Percentiles rank a stretch among this genome's conserved stretches.
Evolutionary conservation across 1,284 basidiomycete genomes (phyloP).

Genomic region (Cryptococcus sp.): DNA sequence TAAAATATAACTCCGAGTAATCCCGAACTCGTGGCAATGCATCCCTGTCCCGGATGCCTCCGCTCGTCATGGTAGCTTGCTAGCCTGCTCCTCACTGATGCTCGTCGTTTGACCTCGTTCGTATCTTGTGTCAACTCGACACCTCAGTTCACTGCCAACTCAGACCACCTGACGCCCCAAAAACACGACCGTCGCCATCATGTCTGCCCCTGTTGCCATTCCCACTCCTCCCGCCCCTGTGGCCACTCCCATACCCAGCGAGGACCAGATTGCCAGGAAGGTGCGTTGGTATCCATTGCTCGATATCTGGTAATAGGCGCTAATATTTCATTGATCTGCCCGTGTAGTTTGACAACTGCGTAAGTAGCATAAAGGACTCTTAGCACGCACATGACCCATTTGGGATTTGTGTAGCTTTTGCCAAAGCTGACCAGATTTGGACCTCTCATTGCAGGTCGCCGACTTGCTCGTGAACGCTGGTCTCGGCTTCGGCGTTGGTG

Average conservation of each 20-base stretch:
- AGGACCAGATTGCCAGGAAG: conserved; percentile 83
- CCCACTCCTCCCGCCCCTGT: conserved; percentile 32
- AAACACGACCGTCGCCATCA: conserved; percentile 15
- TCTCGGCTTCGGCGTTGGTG: conserved; percentile 90
- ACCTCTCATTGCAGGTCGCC: conserved; percentile 49
- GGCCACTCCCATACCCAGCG: conserved; percentile 70
- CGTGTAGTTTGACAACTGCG: conserved; percentile 84
- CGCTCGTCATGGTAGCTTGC: too few relatives aligned
- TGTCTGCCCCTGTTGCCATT: conserved; percentile 28
- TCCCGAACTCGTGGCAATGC: too few relatives aligned
- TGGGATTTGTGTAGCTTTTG: too few relatives aligned
- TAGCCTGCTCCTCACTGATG: too few relatives aligned
- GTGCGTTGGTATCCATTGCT: conserved; percentile 54
- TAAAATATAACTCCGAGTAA: too few relatives aligned
- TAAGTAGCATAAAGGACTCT: conserved; percentile 57
- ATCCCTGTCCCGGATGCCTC: too few relatives aligned
- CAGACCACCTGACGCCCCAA: neutral
- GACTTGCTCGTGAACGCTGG: conserved; percentile 67
- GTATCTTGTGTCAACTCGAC: neutral
- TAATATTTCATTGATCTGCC: conserved; percentile 1
- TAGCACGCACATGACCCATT: too few relatives aligned
- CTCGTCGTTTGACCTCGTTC: too few relatives aligned
- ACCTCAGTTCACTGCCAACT: neutral
- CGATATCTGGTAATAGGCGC: neutral
- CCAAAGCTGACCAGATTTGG: conserved; percentile 7